Percentiles rank a stretch among this genome's conserved stretches.
phyloP scores from a whole-genome alignment of 257 asterid species.

The Mentha longifolia region DNA sequence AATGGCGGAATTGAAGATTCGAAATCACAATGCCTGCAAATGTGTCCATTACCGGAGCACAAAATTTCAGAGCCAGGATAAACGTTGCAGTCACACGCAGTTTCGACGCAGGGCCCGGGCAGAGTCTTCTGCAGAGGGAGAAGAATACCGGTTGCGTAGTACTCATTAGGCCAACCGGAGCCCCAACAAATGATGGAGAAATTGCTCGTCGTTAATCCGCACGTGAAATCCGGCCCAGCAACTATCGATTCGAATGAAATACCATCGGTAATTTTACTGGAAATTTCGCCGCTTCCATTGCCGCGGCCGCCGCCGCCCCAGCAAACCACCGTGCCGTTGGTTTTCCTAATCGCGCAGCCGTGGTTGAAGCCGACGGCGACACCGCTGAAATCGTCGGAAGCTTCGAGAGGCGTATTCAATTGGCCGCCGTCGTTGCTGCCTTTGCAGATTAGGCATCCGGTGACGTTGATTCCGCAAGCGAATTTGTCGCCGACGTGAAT shows the following conservation, averaged over 20 bases:
- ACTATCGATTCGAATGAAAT: slow-evolving; percentile 68
- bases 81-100: slow-evolving; percentile 58
- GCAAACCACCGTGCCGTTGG: slow-evolving; percentile 66
- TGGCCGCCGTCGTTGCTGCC: slow-evolving; percentile 65
- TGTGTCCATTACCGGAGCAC: slow-evolving; percentile 74
- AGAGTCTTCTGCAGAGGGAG: slow-evolving; percentile 65
- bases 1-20: slow-evolving; percentile 28
- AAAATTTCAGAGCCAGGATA: slow-evolving; percentile 67
- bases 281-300: slow-evolving; percentile 42
- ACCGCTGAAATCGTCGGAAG: slow-evolving; percentile 41
- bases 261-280: slow-evolving; percentile 35
- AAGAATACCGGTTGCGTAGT: slow-evolving; percentile 39
- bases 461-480: slow-evolving; percentile 63
- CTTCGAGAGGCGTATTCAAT: slow-evolving; percentile 53
- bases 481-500: slow-evolving; percentile 67
- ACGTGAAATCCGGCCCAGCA: slow-evolving; percentile 72
- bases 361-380: slow-evolving; percentile 70
- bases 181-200: slow-evolving; percentile 88
- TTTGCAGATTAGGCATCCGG: slow-evolving; percentile 60
- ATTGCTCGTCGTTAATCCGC: slow-evolving; percentile 68
- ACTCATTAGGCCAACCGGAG: slow-evolving; percentile 60
- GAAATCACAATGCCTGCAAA: slow-evolving; percentile 73
- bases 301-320: slow-evolving; percentile 99
- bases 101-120: slow-evolving; percentile 72
- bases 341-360: slow-evolving; percentile 63